These are phyloP conservation scores for Malassezia sp. DNA, from an alignment of 1,284 basidiomycete species.

Conservation along the genomic window DNA sequence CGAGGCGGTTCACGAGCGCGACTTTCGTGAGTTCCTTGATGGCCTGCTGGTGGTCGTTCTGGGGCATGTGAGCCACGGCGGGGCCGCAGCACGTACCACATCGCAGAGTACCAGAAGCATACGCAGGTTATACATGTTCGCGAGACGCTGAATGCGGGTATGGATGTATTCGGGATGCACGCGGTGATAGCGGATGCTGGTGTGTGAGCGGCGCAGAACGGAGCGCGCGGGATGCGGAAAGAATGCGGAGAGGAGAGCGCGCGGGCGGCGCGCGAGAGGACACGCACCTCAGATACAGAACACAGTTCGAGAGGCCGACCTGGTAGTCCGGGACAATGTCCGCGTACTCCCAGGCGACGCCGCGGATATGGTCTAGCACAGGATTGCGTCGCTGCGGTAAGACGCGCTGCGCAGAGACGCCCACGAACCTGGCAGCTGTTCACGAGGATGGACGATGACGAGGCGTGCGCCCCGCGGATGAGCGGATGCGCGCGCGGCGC, in stretches of 20 bases:
- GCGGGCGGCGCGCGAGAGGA: neutral
- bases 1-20: conserved; percentile 72
- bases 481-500: conserved; percentile 23
- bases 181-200: conserved; percentile 88
- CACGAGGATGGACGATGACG: conserved; percentile 34
- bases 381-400: conserved; percentile 60
- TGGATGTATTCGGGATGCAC: conserved; percentile 96
- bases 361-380: conserved; percentile 67
- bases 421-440: conserved; percentile 19
- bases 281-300: conserved; percentile 29
- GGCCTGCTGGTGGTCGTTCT: conserved; percentile 80
- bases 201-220: neutral
- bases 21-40: conserved; percentile 82
- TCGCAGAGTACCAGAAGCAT: conserved; percentile 86
- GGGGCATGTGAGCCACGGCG: neutral
- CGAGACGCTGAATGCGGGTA: conserved; percentile 73
- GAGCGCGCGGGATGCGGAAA: no score
- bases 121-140: conserved; percentile 66
- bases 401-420: neutral
- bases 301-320: conserved; percentile 32
- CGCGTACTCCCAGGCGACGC: conserved; percentile 84
- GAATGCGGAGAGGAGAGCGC: neutral
- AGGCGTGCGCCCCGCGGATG: conserved; percentile 26
- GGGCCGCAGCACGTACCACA: conserved; percentile 55
- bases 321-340: conserved; percentile 71